Evolutionary conservation across 306 rosid genomes (phyloP).

Genomic region (Quercus rubra): DNA sequence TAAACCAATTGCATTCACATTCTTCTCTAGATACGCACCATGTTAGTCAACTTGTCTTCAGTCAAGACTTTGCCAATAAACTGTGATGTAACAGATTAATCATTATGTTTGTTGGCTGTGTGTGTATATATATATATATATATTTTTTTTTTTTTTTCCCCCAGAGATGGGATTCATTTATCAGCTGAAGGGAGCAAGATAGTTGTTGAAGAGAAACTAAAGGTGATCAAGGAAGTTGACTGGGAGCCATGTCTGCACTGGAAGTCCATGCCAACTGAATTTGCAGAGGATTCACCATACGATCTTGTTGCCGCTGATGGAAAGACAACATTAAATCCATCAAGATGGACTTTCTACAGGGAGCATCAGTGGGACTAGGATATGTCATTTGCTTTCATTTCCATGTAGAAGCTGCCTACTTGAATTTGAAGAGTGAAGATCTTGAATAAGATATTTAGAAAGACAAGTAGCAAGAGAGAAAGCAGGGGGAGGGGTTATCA

Average conservation of each 20-base stretch:
- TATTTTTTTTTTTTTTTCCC: no score
- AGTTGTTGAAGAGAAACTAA: constrained; percentile 74
- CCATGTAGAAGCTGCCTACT: background rate
- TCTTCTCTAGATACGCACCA: no score
- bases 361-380: constrained; percentile 68
- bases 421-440: background rate
- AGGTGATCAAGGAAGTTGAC: constrained; percentile 69
- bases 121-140: no score
- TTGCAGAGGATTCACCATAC: constrained; percentile 71
- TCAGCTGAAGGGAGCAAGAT: constrained; percentile 87
- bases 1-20: background rate
- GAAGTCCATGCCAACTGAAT: constrained; percentile 77
- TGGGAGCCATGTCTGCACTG: constrained; percentile 91
- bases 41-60: no score
- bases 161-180: constrained; percentile 86
- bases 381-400: background rate
- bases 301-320: constrained; percentile 93
- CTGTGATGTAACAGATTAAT: no score
- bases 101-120: no score
- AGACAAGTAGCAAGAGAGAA: background rate
- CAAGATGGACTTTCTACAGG: constrained; percentile 80
- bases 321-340: constrained; percentile 63
- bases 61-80: no score
- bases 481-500: background rate
- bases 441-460: no score